A percentile compares a stretch with the other conserved stretches of the same genome.
phyloP scores from a whole-genome alignment of 2,329 filamentous ascomycete genomes.

The Pseudogymnoascus sp. region DNA sequence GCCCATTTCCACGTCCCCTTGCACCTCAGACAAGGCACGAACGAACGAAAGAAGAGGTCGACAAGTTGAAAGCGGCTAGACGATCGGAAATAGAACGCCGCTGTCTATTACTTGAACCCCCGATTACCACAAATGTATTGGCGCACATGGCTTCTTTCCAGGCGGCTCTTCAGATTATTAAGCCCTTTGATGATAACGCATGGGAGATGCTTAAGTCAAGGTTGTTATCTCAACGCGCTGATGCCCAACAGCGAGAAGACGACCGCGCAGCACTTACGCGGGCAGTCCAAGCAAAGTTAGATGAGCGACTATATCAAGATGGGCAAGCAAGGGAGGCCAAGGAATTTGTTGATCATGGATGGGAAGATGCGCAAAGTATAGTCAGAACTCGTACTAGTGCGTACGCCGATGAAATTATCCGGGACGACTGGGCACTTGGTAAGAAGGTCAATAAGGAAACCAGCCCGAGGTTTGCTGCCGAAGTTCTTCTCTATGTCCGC shows the following conservation, averaged over 20 bases:
- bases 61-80: conserved; percentile 54
- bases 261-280: conserved; percentile 28
- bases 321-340: conserved; percentile 39
- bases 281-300: conserved; percentile 31
- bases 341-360: conserved; percentile 57
- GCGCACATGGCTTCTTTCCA: conserved; percentile 66
- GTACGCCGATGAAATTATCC: conserved; percentile 64
- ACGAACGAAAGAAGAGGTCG: conserved; percentile 53
- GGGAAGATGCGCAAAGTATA: conserved; percentile 62
- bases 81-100: conserved; percentile 64
- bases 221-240: conserved; percentile 55
- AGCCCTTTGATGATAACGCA: conserved; percentile 57
- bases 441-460: conserved; percentile 54
- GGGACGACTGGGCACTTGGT: conserved; percentile 55
- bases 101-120: conserved; percentile 57
- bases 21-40: conserved; percentile 30
- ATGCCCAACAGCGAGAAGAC: conserved; percentile 52
- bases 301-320: conserved; percentile 23
- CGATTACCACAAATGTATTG: conserved; percentile 53
- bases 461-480: conserved; percentile 60
- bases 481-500: conserved; percentile 60
- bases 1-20: conserved; percentile 19
- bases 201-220: conserved; percentile 64
- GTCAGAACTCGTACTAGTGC: conserved; percentile 55
- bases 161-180: conserved; percentile 61